phyloP scores from a whole-genome alignment of 257 asterid genomes.

The Salvia rosmarinus region DNA sequence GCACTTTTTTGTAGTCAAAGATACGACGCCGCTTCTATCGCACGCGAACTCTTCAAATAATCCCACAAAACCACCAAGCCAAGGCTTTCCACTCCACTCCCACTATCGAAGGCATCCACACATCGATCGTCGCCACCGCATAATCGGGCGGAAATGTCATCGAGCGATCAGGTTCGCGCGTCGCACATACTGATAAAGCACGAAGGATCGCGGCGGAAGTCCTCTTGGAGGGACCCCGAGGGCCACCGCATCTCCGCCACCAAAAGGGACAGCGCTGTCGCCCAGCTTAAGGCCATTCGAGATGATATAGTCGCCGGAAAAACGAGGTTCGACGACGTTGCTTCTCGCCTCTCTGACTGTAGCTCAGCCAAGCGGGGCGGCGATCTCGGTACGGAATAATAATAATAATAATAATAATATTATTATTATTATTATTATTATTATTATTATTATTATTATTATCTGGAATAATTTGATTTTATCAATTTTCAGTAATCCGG shows the following conservation, averaged over 20 bases:
- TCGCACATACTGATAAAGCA: conserved; percentile 93
- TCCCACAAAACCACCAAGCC: neutral
- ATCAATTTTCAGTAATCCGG: neutral
- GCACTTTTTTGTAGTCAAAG: neutral
- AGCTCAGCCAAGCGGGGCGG: conserved; percentile 97
- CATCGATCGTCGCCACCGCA: conserved; percentile 25
- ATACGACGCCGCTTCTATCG: conserved; percentile 26
- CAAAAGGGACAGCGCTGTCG: conserved; percentile 69
- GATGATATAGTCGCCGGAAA: conserved; percentile 73
- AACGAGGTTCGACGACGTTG: conserved; percentile 72
- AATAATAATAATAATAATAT: too few species aligned
- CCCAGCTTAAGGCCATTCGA: conserved; percentile 64
- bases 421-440: too few species aligned
- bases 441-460: neutral
- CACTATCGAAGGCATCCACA: conserved; percentile 16
- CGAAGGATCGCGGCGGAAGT: conserved; percentile 84
- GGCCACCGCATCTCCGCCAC: conserved; percentile 75
- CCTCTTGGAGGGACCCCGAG: conserved; percentile 95
- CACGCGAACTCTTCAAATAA: conserved; percentile 34
- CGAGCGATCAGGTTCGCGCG: conserved; percentile 66
- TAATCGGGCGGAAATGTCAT: conserved; percentile 43
- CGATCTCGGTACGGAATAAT: conserved; percentile 74
- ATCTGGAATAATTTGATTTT: conserved; percentile 8
- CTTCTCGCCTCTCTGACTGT: conserved; percentile 73
- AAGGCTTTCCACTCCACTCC: neutral